phyloP scores from a whole-genome alignment of 1,139 yeast species.

The Candida glucosophila region DNA sequence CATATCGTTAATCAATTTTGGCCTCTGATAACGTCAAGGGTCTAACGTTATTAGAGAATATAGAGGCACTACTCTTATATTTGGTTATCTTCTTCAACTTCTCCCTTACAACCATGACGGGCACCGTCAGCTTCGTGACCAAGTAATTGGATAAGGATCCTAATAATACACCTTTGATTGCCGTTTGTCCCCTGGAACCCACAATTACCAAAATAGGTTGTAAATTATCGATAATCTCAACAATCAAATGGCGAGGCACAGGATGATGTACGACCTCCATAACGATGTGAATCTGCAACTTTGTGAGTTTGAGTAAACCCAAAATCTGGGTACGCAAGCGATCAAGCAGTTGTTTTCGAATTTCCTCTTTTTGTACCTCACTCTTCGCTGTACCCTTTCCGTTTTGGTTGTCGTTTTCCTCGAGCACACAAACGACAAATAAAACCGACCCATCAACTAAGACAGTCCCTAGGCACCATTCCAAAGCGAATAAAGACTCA shows the following conservation, averaged over 20 bases:
- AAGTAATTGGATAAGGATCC: constrained; percentile 72
- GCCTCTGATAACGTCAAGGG: constrained; percentile 44
- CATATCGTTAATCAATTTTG: constrained; percentile 38
- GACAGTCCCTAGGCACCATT: constrained; percentile 86
- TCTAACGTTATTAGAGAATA: constrained; percentile 39
- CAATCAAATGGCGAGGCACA: constrained; percentile 76
- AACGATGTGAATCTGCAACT: constrained; percentile 67
- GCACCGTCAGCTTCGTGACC: constrained; percentile 71
- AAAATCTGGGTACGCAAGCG: constrained; percentile 52
- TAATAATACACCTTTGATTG: constrained; percentile 66
- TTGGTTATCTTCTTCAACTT: constrained; percentile 69
- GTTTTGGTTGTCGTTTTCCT: constrained; percentile 50
- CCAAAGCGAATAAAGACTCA: constrained; percentile 78
- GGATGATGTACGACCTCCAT: constrained; percentile 78
- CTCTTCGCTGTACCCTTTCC: constrained; percentile 31
- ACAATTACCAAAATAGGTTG: constrained; percentile 79
- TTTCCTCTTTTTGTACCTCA: constrained; percentile 39
- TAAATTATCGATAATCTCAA: constrained; percentile 74
- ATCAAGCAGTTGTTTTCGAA: constrained; percentile 51
- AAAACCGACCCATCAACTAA: constrained; percentile 78
- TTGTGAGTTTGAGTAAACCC: constrained; percentile 57
- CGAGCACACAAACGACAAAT: constrained; percentile 71
- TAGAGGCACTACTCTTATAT: constrained; percentile 40
- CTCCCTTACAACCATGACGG: constrained; percentile 85
- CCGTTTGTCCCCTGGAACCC: constrained; percentile 71